Evolutionary conservation across 306 rosid species (phyloP).

Genomic region (Prunus armeniaca): DNA sequence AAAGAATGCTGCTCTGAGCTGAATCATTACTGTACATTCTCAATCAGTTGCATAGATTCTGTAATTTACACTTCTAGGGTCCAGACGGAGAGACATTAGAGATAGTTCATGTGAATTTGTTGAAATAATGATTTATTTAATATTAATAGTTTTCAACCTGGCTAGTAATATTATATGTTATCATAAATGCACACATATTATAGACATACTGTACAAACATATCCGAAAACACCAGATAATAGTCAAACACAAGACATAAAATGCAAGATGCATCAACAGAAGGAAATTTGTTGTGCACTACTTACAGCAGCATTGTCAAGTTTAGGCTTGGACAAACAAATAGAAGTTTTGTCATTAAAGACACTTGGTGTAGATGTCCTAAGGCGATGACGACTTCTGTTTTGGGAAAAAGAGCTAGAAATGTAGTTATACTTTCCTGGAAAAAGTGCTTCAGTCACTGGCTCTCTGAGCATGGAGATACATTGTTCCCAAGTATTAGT

Average conservation of each 20-base stretch:
- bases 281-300: conserved; percentile 7
- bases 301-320: conserved; percentile 47
- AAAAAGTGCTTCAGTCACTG: conserved; percentile 25
- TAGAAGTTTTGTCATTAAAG: conserved; percentile 54
- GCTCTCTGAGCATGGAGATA: conserved; percentile 38
- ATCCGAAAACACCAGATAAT: neutral
- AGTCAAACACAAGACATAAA: neutral
- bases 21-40: neutral
- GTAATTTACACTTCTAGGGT: neutral
- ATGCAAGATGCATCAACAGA: neutral
- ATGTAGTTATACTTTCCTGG: conserved; percentile 31
- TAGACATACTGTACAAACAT: neutral
- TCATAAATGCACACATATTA: neutral
- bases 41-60: neutral
- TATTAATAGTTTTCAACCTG: neutral
- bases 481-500: conserved; percentile 38
- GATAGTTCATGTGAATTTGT: neutral
- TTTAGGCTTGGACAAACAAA: conserved; percentile 37
- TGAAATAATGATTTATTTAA: neutral
- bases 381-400: conserved; percentile 27
- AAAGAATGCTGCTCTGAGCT: neutral
- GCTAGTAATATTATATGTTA: neutral
- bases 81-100: neutral
- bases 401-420: conserved; percentile 52
- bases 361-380: conserved; percentile 39